These are phyloP conservation scores for Cytospora leucostoma DNA, from an alignment of 2,329 filamentous ascomycete genomes.

Conservation along the genomic window DNA sequence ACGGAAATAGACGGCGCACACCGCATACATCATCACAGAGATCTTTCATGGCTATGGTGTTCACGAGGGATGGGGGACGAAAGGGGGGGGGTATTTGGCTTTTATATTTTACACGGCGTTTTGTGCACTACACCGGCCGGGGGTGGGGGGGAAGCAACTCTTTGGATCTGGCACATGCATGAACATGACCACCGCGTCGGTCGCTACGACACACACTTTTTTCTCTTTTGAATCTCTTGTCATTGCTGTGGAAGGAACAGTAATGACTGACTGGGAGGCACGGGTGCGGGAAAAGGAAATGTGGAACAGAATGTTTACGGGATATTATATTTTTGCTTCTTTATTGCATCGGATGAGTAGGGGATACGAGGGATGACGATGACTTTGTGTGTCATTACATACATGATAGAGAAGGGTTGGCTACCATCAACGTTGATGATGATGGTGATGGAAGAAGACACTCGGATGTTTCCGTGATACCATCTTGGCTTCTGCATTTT, in stretches of 20 bases:
- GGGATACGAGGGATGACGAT: neutral
- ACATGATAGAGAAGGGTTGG: neutral
- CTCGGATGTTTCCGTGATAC: constrained; percentile 1
- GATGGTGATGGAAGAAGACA: too few species aligned
- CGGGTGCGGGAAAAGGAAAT: constrained; percentile 7
- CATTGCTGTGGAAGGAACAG: constrained; percentile 18
- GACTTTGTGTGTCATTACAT: neutral
- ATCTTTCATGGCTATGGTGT: constrained; percentile 2
- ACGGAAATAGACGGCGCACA: constrained; percentile 17
- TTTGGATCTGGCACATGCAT: constrained; percentile 3
- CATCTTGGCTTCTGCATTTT: constrained; percentile 13
- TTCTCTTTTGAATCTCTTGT: constrained; percentile 9
- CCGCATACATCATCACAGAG: constrained; percentile 7
- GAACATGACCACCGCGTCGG: neutral
- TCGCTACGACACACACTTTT: neutral
- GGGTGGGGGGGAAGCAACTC: neutral
- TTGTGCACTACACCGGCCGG: neutral
- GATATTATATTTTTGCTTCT: too few species aligned
- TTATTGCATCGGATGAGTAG: neutral
- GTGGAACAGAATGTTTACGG: constrained; percentile 14
- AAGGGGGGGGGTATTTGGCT: neutral
- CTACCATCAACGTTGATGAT: too few species aligned
- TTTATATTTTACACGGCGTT: constrained; percentile 15
- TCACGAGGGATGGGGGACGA: neutral
- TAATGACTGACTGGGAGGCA: neutral